Evolutionary conservation across 805 yeast genomes (phyloP).

Genomic region (Candida ortonii): DNA sequence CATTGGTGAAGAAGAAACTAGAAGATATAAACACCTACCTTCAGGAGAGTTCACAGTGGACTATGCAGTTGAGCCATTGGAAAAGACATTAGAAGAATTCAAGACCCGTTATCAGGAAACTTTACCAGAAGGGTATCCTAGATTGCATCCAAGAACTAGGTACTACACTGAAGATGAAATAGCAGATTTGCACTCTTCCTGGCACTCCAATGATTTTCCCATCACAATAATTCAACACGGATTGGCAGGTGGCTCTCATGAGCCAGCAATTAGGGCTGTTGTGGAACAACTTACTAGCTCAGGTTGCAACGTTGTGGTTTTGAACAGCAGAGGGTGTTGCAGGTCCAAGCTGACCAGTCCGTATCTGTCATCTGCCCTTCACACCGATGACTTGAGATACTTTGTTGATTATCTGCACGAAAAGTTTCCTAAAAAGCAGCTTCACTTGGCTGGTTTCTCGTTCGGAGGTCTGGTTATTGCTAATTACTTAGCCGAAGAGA

Average conservation of each 20-base stretch:
- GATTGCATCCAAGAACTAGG: slow-evolving; percentile 67
- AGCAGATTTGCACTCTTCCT: slow-evolving; percentile 28
- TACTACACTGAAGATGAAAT: slow-evolving; percentile 50
- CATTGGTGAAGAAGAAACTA: slow-evolving; percentile 18
- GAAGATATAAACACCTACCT: slow-evolving; percentile 17
- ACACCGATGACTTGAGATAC: slow-evolving; percentile 67
- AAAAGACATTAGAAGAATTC: slow-evolving; percentile 26
- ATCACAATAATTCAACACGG: slow-evolving; percentile 67
- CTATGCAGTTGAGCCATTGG: slow-evolving; percentile 38
- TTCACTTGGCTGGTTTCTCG: slow-evolving; percentile 68
- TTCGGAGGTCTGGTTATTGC: slow-evolving; percentile 67
- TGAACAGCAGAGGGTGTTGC: slow-evolving; percentile 76
- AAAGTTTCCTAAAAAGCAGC: slow-evolving; percentile 57
- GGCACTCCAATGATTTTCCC: slow-evolving; percentile 45
- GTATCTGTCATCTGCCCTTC: slow-evolving; percentile 60
- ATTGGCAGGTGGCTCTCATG: slow-evolving; percentile 77
- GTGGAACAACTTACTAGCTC: slow-evolving; percentile 40
- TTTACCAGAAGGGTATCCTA: slow-evolving; percentile 52
- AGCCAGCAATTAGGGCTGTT: slow-evolving; percentile 63
- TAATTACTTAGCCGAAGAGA: slow-evolving; percentile 70
- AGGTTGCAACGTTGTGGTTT: slow-evolving; percentile 52
- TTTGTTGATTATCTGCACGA: slow-evolving; percentile 48
- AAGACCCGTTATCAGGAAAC: slow-evolving; percentile 36
- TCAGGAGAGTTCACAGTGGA: slow-evolving; percentile 48
- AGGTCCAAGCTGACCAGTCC: slow-evolving; percentile 71